Evolutionary conservation across 176 grass and related monocot species (phyloP), one percentile per base, ranked within the genome.

Genomic region (Pontederia crassipes): DNA sequence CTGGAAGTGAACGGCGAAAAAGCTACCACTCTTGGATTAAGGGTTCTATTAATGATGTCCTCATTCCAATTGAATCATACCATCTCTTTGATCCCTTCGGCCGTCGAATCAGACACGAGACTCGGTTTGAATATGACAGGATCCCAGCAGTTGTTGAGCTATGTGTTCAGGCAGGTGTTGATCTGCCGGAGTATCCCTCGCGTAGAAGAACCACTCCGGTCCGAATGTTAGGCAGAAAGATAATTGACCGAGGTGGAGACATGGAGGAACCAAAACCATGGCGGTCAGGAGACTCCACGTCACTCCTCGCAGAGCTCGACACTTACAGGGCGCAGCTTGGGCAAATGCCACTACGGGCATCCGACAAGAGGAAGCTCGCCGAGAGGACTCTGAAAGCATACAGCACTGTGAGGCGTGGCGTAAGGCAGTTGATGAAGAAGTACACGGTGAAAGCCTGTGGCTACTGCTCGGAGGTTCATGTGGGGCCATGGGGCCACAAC

Each of bases 41-140:
- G 69, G 92, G 92, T 49, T 83, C 83, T n/a, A 77, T 77, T 48
- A 85, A 91, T 57, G 92, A 97, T 20, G 18, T 91, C 29, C 79
- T 97, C 62, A 75, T 87, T 67, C 92, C 87, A 0, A 78, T 97
- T 0, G 92, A 97, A 67, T 90, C 87, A 60, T 97, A 97, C 74
- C 87, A 91, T 73, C 75, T 85, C 35, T 97, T 88, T 65, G 87
- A 91, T 61, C 92, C 87, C 61, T 97, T 91, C 82, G 92, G 92
- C 9, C 67, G 61, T 61, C 83, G 84, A 58, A 77, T 97, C 67
- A 91, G 80, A 81, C 92, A 97, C n/a, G 87, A 90, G 55, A 91
- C 92, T 35, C 78, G 84, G 28, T 97, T 97, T 68, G 58, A 79
- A 3, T 91, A 91, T 40, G 71, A 97, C 32, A 70, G 92, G 48